Base-by-base conservation (phyloP, 768 basidiomycete genomes). In the Mycena floridula region DNA sequence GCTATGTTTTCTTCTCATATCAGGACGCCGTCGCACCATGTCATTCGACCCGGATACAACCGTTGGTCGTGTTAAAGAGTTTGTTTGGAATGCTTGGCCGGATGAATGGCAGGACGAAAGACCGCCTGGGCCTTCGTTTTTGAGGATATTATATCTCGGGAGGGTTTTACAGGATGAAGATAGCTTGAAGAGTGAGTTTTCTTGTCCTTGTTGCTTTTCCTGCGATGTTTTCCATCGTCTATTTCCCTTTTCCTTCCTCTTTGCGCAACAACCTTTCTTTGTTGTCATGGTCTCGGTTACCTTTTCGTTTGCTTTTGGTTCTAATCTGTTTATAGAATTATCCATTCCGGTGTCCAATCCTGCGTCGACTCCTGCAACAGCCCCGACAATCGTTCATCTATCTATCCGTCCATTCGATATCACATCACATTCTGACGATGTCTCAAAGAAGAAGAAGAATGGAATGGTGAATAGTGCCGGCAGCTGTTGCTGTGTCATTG, bases 21-120 rank as follows among this genome's bases (percentile, higher is more conserved):
- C 84, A 0, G 85, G 87, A 0, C 65, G 72, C 32, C 68, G 85
- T 49, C 70, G 81, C 50, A 77, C 79, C 0, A 85, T 89, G 76
- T 65, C 73, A 0, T 90, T 90, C 51, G 84, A 86, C 23, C 85
- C 85, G 11, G 77, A 79, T 51, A 84, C 76, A 18, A 83, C 85
- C 0, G 67, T 89, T 25, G 85, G 84, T 15, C 70, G 88, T 52
- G 82, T 88, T 23, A 89, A 89, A 62, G 88, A 90, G 64, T 73
- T 90, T 38, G 77, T 82, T 27, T 89, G 88, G 87, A 86, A 82
- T 63, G 74, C 79, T 25, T 90, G 88, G 87, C 85, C 85, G 86
- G 82, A 50, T 55, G 76, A 88, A 44, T 89, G 86, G 85, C 79
- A 82, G 59, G 82, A 82, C 52, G 85, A 85, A 46, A 77, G 81